Conservation (phyloP, 257 asterid genomes). For the Solanum piurae region DNA sequence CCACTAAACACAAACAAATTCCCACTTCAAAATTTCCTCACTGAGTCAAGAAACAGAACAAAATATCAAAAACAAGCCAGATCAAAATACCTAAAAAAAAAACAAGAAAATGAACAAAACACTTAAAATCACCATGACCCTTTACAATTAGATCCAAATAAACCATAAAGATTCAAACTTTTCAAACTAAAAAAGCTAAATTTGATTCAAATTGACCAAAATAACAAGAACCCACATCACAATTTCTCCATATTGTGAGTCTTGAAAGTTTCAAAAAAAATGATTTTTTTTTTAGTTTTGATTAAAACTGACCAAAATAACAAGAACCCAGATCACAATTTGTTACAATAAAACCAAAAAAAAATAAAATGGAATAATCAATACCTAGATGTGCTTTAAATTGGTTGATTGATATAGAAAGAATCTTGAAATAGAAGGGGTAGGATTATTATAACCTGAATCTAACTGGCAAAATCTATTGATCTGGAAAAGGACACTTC, state of each 20-base stretch:
- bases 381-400: conserved; percentile 13
- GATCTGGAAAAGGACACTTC: conserved; percentile 5
- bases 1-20: conserved; percentile 14
- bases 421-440: conserved; percentile 5
- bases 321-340: not conserved
- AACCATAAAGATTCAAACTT: not conserved
- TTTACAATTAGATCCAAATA: not conserved
- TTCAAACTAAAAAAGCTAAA: not conserved
- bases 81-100: not conserved
- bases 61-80: not conserved
- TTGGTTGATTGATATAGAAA: conserved; percentile 11
- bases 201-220: not conserved
- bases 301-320: not conserved
- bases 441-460: not conserved
- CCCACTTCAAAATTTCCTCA: not conserved
- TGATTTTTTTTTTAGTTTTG: too few species aligned
- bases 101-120: not conserved
- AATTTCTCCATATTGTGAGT: not conserved
- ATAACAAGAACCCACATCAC: not conserved
- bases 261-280: not conserved
- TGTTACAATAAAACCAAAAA: not conserved
- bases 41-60: not conserved
- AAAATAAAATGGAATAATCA: not conserved
- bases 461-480: conserved; percentile 1
- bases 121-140: not conserved